Evolutionary conservation across 225 moss, liverwort and hornwort species (phyloP).

Genomic region (Sphagnum contortum): DNA sequence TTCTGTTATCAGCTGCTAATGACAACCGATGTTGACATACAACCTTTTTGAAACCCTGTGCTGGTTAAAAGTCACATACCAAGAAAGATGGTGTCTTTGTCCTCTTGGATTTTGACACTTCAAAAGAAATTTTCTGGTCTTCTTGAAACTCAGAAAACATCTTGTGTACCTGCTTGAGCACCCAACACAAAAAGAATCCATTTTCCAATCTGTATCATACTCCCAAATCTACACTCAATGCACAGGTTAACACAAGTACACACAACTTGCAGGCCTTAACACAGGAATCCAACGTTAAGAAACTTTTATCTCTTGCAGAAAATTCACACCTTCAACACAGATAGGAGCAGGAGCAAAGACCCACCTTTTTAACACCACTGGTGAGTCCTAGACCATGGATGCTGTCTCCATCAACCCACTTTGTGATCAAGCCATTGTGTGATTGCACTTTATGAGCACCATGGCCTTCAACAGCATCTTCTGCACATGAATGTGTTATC

Average conservation of each 20-base stretch:
- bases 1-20: no score
- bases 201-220: no score
- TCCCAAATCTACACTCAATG: background rate
- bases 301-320: no score
- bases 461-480: slow-evolving; percentile 7
- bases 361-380: slow-evolving; percentile 81
- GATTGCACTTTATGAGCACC: slow-evolving; percentile 2
- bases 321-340: background rate
- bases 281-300: no score
- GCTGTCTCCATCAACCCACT: slow-evolving; percentile 57
- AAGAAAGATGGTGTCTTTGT: no score
- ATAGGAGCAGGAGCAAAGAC: no score
- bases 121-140: slow-evolving; percentile 14
- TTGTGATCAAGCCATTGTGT: slow-evolving; percentile 21
- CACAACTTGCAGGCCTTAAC: no score
- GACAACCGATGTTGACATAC: no score
- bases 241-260: background rate
- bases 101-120: slow-evolving; percentile 21
- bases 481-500: slow-evolving; percentile 14
- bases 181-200: background rate
- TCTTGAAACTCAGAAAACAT: slow-evolving; percentile 32
- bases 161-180: slow-evolving; percentile 26
- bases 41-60: no score
- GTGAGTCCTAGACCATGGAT: slow-evolving; percentile 63
- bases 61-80: no score